Evolutionary conservation across 306 rosid species (phyloP).

Genomic region (Cicer bijugum): DNA sequence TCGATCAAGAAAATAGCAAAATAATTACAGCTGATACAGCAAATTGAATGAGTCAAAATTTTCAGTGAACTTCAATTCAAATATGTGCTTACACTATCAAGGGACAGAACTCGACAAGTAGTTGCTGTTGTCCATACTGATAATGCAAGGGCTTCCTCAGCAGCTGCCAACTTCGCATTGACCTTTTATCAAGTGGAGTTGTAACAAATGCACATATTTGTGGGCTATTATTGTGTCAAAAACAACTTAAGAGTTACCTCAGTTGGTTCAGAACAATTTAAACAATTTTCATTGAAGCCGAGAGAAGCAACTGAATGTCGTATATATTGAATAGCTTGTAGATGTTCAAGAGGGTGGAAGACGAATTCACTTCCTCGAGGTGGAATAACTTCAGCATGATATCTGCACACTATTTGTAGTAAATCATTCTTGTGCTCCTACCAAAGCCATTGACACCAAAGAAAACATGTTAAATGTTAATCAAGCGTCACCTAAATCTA

Average conservation of each 20-base stretch:
- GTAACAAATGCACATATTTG: constrained; percentile 33
- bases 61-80: constrained; percentile 20
- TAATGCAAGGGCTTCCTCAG: constrained; percentile 86
- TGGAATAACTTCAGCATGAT: constrained; percentile 76
- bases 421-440: constrained; percentile 84
- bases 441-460: constrained; percentile 44
- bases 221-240: constrained; percentile 23
- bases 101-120: constrained; percentile 86
- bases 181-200: constrained; percentile 55
- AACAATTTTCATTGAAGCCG: constrained; percentile 59
- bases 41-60: constrained; percentile 13
- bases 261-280: constrained; percentile 51
- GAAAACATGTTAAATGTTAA: constrained; percentile 42
- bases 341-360: constrained; percentile 92
- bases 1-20: constrained; percentile 16
- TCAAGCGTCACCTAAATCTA: constrained; percentile 41
- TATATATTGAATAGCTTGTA: constrained; percentile 76
- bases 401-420: constrained; percentile 85
- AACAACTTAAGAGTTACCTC: constrained; percentile 61
- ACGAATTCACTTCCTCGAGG: constrained; percentile 65
- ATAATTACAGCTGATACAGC: constrained; percentile 24
- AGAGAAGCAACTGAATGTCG: constrained; percentile 69
- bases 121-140: constrained; percentile 91
- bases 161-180: constrained; percentile 66
- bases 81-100: constrained; percentile 70